phyloP scores from a whole-genome alignment of 176 grass and related monocot genomes.

The Triticum urartu region DNA sequence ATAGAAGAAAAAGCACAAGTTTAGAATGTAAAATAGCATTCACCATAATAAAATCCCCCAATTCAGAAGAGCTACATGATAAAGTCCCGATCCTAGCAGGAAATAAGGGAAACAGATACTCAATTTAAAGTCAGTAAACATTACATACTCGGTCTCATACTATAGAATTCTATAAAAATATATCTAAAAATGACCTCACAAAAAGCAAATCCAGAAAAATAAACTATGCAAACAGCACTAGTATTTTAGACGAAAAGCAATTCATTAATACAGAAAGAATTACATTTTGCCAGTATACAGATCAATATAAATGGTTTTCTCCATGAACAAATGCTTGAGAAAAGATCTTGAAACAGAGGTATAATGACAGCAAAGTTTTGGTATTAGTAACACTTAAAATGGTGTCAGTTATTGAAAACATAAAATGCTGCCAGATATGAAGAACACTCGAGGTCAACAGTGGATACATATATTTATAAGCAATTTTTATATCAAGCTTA shows the following conservation, averaged over 20 bases:
- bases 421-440: conserved; percentile 19
- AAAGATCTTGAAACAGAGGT: neutral
- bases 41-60: neutral
- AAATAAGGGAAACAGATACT: no score
- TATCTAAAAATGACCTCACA: neutral
- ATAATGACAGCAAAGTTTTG: conserved; percentile 14
- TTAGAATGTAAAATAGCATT: conserved; percentile 13
- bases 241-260: conserved; percentile 6
- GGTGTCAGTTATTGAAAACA: neutral
- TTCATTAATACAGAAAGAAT: neutral
- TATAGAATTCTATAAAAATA: no score
- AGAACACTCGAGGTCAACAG: conserved; percentile 11
- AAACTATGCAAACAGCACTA: conserved; percentile 13
- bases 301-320: neutral
- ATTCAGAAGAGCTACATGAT: conserved; percentile 3
- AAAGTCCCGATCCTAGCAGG: no score
- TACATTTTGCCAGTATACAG: neutral
- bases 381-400: conserved; percentile 8
- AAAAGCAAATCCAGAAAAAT: neutral
- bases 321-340: conserved; percentile 12
- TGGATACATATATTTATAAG: conserved; percentile 17
- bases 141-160: no score
- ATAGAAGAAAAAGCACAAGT: neutral
- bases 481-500: conserved; percentile 23
- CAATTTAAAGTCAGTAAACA: no score